Evolutionary conservation across 192 early-diverging fungal genomes (phyloP), one percentile per base, ranked within the genome.

Genomic region (Gaertneriomyces semiglobifer): DNA sequence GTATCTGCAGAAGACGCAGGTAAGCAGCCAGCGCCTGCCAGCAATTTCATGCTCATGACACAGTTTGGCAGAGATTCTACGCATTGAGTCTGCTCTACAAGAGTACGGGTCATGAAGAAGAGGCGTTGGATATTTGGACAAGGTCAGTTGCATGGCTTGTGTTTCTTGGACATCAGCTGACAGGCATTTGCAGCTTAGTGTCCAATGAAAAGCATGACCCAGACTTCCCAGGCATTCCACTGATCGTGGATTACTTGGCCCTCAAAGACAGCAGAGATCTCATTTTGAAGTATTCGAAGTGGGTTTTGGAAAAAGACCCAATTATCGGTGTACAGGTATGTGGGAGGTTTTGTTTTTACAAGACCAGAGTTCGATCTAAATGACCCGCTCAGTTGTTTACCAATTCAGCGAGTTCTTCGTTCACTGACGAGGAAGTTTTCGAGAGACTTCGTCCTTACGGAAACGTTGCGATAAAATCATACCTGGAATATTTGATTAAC

Each of bases 111-210:
- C 62, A 77, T 53, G 70, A 63, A 18, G 61, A 74, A 43, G 77
- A 83, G 19, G 69, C 77, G 4, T 69, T 93, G 54, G 84, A 87
- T 18, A 69, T 89, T 9, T 89, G 87, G 88, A 79, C 76, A 58
- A 75, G 73, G 89, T 90, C 76, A 44, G 69, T 57, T 43, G 12
- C n/a, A 38, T 14, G 25, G 44, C 7, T 33, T 61, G 38, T 6
- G 39, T 3, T 19, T 14, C 51, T 1, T 1, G 7, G 16, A 19
- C 25, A 54, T 12, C 8, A 11, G 50, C 59, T 45, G 6, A n/a
- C 19, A 11, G 6, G 10, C 11, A 14, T 33, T 48, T 47, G 2
- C 65, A 88, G 84, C 41, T 75, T 92, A 14, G 68, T 79, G 20
- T 58, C 62, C 0, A 70, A 78, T 6, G 80, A 86, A 57, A 55